Evolutionary conservation across 2,329 filamentous ascomycete species (phyloP), one percentile per base, ranked within the genome.

Genomic region (Colletotrichum navitas): DNA sequence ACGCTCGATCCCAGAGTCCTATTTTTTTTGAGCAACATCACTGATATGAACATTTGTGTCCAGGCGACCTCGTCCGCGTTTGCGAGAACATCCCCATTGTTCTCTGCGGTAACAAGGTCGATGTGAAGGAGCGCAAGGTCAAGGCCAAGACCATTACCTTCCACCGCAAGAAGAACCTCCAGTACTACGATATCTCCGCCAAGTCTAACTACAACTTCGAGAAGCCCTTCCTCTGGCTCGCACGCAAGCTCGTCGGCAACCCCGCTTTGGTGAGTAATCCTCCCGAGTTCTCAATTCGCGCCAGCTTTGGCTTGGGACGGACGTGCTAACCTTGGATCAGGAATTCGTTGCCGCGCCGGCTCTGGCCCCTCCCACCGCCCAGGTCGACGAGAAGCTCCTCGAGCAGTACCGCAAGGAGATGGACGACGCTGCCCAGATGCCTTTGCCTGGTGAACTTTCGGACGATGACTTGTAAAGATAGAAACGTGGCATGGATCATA

Each of bases 171-270:
- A 99, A 99, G 92, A 99, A 98, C 87, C 92, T 99, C 64, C 96
- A 99, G 87, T 99, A 98, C 91, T 99, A 99, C 90, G 96, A 98
- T 80, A 98, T 98, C 84, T 98, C 94, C 52, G 96, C 96, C 86
- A 99, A 98, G 90, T 98, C 95, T 82, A 98, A 98, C 90, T 98
- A 99, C 89, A 98, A 98, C 92, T 98, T 98, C 85, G 95, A 98
- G 92, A 99, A 98, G 91, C 95, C 95, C 75, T 98, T 99, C 94
- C 92, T 98, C 79, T 98, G 96, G 96, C 92, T 99, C 79, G 95
- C 95, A 78, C 92, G 96, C 85, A 99, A 99, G 92, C 92, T 99
- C 71, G 95, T 97, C 79, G 96, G 95, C 85, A 98, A 98, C 90
- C 88, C 94, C 80, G 84, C 86, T 80, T 86, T 97, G 83, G 93